Percentiles rank a stretch among this genome's conserved stretches.
Conservation (phyloP, 148 eudicot species). For the Rheum nobile region DNA sequence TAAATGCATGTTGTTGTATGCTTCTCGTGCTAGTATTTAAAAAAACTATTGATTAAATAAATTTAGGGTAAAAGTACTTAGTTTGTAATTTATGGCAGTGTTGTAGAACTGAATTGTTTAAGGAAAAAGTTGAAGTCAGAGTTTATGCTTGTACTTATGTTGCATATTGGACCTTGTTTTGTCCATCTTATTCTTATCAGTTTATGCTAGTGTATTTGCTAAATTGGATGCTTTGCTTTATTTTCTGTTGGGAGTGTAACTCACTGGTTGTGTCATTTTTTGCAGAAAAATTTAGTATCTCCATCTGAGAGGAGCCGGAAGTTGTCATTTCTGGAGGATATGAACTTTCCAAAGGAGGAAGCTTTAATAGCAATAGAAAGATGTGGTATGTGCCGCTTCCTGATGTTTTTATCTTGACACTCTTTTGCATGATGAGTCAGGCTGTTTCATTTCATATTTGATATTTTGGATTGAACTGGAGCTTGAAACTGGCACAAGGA, state of each 20-base stretch:
- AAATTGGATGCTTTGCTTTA: background rate
- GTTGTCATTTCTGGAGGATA: constrained; percentile 30
- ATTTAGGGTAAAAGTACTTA: background rate
- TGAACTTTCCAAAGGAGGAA: constrained; percentile 68
- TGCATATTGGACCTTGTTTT: background rate
- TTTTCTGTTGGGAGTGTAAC: constrained; percentile 6
- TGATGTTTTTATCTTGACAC: background rate
- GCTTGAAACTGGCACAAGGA: background rate
- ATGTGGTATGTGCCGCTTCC: constrained; percentile 48
- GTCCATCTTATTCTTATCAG: background rate
- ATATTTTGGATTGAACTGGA: background rate
- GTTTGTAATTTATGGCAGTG: background rate
- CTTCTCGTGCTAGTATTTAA: background rate
- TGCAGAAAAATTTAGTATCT: constrained; percentile 23
- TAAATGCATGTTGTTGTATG: background rate
- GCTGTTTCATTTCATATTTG: background rate
- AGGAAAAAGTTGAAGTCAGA: background rate
- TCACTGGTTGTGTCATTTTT: background rate
- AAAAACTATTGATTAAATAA: background rate
- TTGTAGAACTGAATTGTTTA: background rate
- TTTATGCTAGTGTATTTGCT: background rate
- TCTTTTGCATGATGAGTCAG: background rate
- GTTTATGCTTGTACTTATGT: background rate
- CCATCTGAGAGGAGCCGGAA: constrained; percentile 26
- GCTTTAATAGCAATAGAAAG: constrained; percentile 63